phyloP scores from a whole-genome alignment of 225 moss, liverwort and hornwort genomes.

The Pseudoscleropodium purum region DNA sequence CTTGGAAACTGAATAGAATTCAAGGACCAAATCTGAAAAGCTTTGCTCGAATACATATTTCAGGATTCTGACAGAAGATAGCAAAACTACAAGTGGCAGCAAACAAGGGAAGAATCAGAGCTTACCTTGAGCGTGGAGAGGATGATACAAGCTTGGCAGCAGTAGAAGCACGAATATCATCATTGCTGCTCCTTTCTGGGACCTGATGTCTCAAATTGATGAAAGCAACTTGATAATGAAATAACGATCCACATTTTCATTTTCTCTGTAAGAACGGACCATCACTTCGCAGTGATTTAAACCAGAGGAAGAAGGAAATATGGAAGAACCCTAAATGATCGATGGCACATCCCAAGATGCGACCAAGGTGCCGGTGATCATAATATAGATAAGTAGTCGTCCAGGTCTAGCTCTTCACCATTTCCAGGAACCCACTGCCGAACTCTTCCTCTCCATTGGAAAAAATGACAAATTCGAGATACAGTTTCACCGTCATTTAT shows the following conservation, averaged over 20 bases:
- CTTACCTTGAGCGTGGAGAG: slow-evolving; percentile 11
- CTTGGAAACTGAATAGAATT: background rate
- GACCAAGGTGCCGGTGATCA: background rate
- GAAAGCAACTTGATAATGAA: background rate
- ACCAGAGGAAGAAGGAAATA: background rate
- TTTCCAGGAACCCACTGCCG: background rate
- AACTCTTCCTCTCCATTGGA: background rate
- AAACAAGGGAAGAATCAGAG: background rate
- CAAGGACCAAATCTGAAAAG: background rate
- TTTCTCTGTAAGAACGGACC: background rate
- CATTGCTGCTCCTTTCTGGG: background rate
- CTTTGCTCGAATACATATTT: background rate
- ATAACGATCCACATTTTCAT: background rate
- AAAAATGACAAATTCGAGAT: background rate
- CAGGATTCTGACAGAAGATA: background rate
- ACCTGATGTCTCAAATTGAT: background rate
- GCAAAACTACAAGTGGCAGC: background rate
- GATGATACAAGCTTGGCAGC: slow-evolving; percentile 11
- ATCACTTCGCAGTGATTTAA: background rate
- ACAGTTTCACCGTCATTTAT: background rate
- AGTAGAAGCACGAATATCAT: slow-evolving; percentile 9
- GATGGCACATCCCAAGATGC: background rate
- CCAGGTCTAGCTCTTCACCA: background rate
- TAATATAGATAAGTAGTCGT: background rate
- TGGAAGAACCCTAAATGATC: background rate